Evolutionary conservation across 139 green algal genomes (phyloP).

Genomic region (Chlamydomonas incerta): DNA sequence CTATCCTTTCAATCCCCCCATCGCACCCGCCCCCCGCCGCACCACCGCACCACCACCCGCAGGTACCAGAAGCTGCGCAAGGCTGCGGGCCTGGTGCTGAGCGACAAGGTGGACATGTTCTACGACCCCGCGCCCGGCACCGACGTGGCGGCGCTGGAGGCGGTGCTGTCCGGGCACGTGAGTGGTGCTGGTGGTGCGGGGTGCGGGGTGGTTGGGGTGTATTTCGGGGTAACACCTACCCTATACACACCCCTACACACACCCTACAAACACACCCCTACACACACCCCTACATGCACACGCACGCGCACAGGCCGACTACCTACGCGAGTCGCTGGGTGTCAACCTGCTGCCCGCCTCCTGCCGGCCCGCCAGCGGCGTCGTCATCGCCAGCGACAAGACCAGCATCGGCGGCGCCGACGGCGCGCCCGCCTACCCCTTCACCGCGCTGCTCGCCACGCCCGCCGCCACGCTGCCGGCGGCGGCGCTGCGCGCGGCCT

Average conservation of each 20-base stretch:
- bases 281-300: no score
- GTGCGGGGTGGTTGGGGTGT: no score
- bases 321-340: conserved; percentile 72
- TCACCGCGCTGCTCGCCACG: conserved; percentile 51
- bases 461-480: conserved; percentile 16
- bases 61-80: conserved; percentile 97
- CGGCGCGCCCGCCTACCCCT: conserved; percentile 17
- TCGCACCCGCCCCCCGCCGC: no score
- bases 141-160: background rate
- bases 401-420: conserved; percentile 41
- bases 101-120: conserved; percentile 82
- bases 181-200: no score
- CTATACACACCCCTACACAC: no score
- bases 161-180: conserved; percentile 71
- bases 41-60: background rate
- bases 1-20: no score
- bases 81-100: conserved; percentile 78
- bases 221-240: no score
- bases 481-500: conserved; percentile 2
- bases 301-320: conserved; percentile 40
- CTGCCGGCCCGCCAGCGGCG: conserved; percentile 49
- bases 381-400: conserved; percentile 70
- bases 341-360: conserved; percentile 48
- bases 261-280: no score
- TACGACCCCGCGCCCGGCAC: conserved; percentile 38